Conservation (phyloP, 805 yeast genomes). For the Candida methanosorbosa region DNA sequence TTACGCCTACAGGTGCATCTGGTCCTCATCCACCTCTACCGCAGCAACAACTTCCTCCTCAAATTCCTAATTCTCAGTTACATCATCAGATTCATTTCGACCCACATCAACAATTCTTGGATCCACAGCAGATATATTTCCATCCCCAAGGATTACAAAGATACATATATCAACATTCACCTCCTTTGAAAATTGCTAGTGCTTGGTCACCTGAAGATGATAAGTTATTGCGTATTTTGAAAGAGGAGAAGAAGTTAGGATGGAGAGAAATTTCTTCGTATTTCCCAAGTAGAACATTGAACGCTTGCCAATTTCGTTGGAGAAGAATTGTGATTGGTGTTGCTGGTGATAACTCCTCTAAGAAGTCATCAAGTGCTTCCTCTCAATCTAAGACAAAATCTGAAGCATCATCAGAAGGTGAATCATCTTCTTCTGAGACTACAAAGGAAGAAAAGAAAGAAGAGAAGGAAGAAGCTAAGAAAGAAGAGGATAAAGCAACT, state of each 20-base stretch:
- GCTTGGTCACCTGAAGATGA: constrained; percentile 82
- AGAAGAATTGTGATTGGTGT: constrained; percentile 46
- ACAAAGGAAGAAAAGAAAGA: too few species aligned
- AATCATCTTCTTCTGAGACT: neutral
- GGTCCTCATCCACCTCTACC: too few species aligned
- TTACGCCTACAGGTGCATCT: too few species aligned
- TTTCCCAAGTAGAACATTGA: constrained; percentile 75
- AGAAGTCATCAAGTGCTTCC: constrained; percentile 1
- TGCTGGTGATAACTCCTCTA: constrained; percentile 3
- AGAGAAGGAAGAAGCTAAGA: neutral
- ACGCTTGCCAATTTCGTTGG: constrained; percentile 89
- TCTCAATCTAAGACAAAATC: neutral
- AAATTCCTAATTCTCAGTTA: too few species aligned
- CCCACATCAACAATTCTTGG: too few species aligned
- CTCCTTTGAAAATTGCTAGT: constrained; percentile 18
- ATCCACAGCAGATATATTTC: too few species aligned
- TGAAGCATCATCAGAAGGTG: neutral
- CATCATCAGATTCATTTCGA: too few species aligned
- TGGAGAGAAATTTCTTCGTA: constrained; percentile 84
- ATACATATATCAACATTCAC: too few species aligned
- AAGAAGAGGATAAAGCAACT: too few species aligned
- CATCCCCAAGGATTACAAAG: too few species aligned
- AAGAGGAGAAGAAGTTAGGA: constrained; percentile 76
- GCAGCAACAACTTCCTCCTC: too few species aligned
- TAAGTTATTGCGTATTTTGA: constrained; percentile 58